Base-by-base conservation (phyloP, 2,329 filamentous ascomycete species). In the Pseudogymnoascus sp. region DNA sequence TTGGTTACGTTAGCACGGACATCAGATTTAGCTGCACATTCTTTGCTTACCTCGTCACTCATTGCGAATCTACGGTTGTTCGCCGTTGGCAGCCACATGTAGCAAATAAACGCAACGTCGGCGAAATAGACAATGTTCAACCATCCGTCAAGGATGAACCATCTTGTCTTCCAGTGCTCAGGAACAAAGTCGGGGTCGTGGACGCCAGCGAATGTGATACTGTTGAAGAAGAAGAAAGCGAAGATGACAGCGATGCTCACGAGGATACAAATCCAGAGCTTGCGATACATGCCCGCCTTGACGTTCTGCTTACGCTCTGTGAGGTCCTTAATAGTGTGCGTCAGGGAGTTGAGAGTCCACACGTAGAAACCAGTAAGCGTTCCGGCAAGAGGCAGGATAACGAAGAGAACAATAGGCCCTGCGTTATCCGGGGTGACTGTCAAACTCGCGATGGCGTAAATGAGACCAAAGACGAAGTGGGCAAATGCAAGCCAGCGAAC, bases 141-240 rank as follows among this genome's bases (percentile, higher is more conserved):
- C 94, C 94, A 99, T 61, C 94, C 94, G 72, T 99, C 94, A 18
- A 99, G 82, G 52, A 99, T 85, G 72, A 99, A 99, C 94, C 94
- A 99, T 64, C 94, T 81, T 4, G 90, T 92, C 77, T 97, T 93
- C 94, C 94, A 99, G 76, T 99, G 93, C 69, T 90, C 90, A 1
- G 94, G 94, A 4, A 96, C 91, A 73, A 96, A 99, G 74, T 96
- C 89, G 0, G 90, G 90, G 66, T 92, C 88, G 58, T 83, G 84
- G 58, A 87, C 86, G 10, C 92, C 92, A 58, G 92, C 93, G 73
- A 99, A 96, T 0, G 90, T 91, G 75, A 97, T 92, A 68, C 90
- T 95, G 80, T 97, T 97, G 79, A 97, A 87, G 80, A 99, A 97
- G 81, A 99, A 97, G 79, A 99, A 99, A 62, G 82, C 92, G 69